Evolutionary conservation across 2,329 filamentous ascomycete genomes (phyloP), one percentile per base, ranked within the genome.

Genomic region (Fusarium graminum): DNA sequence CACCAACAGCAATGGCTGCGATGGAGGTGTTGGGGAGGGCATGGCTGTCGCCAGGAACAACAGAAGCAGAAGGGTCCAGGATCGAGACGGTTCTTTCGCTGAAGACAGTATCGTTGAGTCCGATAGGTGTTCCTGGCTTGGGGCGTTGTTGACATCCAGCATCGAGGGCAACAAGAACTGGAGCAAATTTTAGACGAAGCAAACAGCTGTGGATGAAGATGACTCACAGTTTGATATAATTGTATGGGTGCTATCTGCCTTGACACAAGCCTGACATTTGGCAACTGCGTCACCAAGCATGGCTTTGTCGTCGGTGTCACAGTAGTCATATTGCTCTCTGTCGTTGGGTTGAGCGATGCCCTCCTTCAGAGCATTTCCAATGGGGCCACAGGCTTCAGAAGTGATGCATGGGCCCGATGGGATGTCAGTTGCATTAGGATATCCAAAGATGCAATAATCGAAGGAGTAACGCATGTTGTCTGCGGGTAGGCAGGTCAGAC

Each of bases 391-490:
- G 4, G 84, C 83, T 6, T 79, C 80, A 8, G 79, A 80, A 0
- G 83, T 86, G 38, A 80, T 78, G 72, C 85, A 87, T 1, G 84
- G 84, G 13, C 77, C 81, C 2, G 81, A 81, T 10, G 76, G 78
- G 11, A 81, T 72, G 17, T 73, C 77, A 0, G 80, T 80, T 40
- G 78, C 82, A 62, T 86, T 82, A 14, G 82, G 83, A 56, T 79
- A 84, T 11, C 80, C 82, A 68, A 85, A 84, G 44, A 87, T 68
- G 70, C 85, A 87, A 61, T 82, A 82, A 54, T 82, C 79, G 42
- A 86, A 78, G 13, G 81, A 77, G 70, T 84, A 86, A 63, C 84
- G 78, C 41, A 86, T 71, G 64, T 87, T 87, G 64, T 87, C 85
- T 86, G 19, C 29, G 6, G 3, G 28, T 11, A 19, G 16, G 17